Conservation (phyloP, 2,329 filamentous ascomycete genomes). For the Fusarium concolor region DNA sequence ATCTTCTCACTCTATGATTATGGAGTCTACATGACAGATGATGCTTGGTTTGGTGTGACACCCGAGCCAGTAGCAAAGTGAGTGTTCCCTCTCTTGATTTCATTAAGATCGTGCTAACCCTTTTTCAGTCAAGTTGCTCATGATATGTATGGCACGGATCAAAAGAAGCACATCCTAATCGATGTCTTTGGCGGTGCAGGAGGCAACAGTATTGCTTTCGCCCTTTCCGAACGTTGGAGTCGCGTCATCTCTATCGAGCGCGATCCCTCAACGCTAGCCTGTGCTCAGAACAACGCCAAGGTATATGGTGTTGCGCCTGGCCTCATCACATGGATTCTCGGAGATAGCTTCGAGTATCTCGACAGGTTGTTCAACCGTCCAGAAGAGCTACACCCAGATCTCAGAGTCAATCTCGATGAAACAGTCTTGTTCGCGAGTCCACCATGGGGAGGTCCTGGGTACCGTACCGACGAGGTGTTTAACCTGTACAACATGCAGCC, state of each 20-base stretch:
- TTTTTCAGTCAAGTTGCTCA: slow-evolving; percentile 75
- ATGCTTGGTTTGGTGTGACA: slow-evolving; percentile 97
- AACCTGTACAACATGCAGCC: slow-evolving; percentile 89
- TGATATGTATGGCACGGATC: slow-evolving; percentile 71
- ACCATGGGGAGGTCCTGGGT: slow-evolving; percentile 70
- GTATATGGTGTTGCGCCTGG: slow-evolving; percentile 81
- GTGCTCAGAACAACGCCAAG: slow-evolving; percentile 90
- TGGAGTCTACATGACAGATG: slow-evolving; percentile 89
- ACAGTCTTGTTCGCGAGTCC: slow-evolving; percentile 68
- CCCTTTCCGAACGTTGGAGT: slow-evolving; percentile 80
- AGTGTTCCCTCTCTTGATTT: slow-evolving; percentile 43
- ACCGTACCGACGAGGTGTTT: slow-evolving; percentile 75
- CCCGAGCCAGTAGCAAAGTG: slow-evolving; percentile 91
- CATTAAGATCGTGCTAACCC: neutral
- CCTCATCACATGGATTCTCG: slow-evolving; percentile 85
- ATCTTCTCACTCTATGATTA: slow-evolving; percentile 91
- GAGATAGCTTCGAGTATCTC: slow-evolving; percentile 85
- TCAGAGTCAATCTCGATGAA: slow-evolving; percentile 55
- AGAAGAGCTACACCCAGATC: slow-evolving; percentile 51
- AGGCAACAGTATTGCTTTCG: slow-evolving; percentile 96
- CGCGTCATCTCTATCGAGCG: slow-evolving; percentile 91
- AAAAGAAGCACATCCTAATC: slow-evolving; percentile 74
- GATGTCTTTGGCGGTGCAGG: slow-evolving; percentile 94
- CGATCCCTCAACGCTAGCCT: slow-evolving; percentile 81
- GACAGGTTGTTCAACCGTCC: slow-evolving; percentile 55